Evolutionary conservation across 768 basidiomycete species (phyloP).

Genomic region (Tylopilus sp.): DNA sequence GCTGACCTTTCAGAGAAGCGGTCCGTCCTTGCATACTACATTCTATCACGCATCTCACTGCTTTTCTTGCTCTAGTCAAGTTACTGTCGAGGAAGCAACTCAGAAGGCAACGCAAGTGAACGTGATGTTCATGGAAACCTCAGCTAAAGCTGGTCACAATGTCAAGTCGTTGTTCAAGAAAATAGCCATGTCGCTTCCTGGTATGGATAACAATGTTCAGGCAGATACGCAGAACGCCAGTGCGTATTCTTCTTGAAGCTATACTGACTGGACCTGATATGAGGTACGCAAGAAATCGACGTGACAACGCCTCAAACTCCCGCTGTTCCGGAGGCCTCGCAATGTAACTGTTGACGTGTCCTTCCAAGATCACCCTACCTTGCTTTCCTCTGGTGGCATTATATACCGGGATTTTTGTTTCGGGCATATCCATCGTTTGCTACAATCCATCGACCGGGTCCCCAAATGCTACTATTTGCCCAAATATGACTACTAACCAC

Average conservation of each 20-base stretch:
- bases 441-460: constrained; percentile 8
- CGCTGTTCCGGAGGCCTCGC: constrained; percentile 82
- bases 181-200: constrained; percentile 96
- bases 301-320: constrained; percentile 68
- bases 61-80: constrained; percentile 64
- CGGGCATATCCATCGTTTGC: constrained; percentile 19
- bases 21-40: constrained; percentile 44
- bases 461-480: constrained; percentile 8
- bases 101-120: constrained; percentile 84
- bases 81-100: constrained; percentile 97
- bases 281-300: constrained; percentile 70
- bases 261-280: constrained; percentile 4
- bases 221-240: constrained; percentile 51
- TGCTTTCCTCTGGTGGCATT: constrained; percentile 12
- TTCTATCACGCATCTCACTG: constrained; percentile 4
- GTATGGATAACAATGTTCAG: constrained; percentile 83
- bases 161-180: constrained; percentile 99
- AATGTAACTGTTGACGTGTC: constrained; percentile 68
- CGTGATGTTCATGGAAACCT: constrained; percentile 99
- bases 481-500: constrained; percentile 43
- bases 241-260: constrained; percentile 21
- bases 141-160: constrained; percentile 98
- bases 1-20: constrained; percentile 98
- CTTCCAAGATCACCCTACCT: not conserved
- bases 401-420: constrained; percentile 29